phyloP scores from a whole-genome alignment of 768 basidiomycete species.

The Chalciporus pseudorubinellus region DNA sequence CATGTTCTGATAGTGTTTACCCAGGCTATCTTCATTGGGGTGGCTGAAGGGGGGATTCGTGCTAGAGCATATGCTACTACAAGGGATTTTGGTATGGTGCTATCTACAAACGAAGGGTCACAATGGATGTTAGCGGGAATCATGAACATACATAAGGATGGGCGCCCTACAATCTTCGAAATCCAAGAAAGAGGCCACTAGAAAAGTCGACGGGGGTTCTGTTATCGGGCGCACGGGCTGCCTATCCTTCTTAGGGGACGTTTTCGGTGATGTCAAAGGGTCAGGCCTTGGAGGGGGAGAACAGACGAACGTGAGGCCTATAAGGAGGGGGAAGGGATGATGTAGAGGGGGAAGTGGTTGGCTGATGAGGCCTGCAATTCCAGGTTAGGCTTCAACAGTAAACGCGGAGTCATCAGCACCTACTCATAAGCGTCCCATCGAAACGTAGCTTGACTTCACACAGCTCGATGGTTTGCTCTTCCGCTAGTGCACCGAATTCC shows the following conservation, averaged over 20 bases:
- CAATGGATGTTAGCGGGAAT: background rate
- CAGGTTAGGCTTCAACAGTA: conserved; percentile 3
- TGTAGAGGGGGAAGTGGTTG: conserved; percentile 48
- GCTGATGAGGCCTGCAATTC: conserved; percentile 38
- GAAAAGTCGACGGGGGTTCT: conserved; percentile 39
- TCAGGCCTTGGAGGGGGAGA: conserved; percentile 32
- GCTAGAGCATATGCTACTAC: conserved; percentile 30
- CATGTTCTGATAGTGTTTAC: too few species aligned
- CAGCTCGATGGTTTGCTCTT: conserved; percentile 60
- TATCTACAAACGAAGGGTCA: conserved; percentile 37
- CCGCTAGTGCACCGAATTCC: conserved; percentile 56
- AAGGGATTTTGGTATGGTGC: conserved; percentile 37
- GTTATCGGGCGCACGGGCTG: conserved; percentile 14
- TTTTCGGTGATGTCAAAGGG: conserved; percentile 23
- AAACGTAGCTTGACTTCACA: conserved; percentile 55
- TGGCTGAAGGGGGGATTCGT: conserved; percentile 31
- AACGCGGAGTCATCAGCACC: conserved; percentile 11
- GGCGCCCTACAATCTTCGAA: conserved; percentile 55
- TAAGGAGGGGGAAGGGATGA: conserved; percentile 36
- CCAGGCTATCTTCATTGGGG: conserved; percentile 28
- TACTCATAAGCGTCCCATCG: conserved; percentile 46
- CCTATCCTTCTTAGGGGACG: conserved; percentile 29
- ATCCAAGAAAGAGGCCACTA: conserved; percentile 55
- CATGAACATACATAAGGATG: background rate
- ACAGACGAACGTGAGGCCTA: conserved; percentile 47